These are phyloP conservation scores for Bacidia gigantensis DNA, from an alignment of 495 filamentous ascomycete genomes.

Conservation along the genomic window DNA sequence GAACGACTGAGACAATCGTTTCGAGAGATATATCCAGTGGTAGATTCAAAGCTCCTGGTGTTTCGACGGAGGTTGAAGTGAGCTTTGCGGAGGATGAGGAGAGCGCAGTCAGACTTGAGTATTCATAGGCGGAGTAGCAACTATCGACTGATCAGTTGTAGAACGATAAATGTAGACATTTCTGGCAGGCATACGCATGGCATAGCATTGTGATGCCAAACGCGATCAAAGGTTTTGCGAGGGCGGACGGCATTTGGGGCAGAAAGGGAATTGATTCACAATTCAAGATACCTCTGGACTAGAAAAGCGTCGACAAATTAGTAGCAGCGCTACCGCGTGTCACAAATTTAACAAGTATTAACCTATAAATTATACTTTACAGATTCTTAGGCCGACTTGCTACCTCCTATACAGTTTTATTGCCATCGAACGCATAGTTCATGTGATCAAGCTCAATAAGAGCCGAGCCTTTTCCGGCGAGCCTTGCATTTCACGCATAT, in stretches of 20 bases:
- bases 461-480: not conserved
- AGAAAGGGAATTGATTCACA: too few species aligned
- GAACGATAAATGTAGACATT: too few species aligned
- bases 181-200: slow-evolving; percentile 72
- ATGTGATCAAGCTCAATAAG: not conserved
- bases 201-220: slow-evolving; percentile 54
- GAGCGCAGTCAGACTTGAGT: slow-evolving; percentile 53
- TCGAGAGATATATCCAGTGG: slow-evolving; percentile 61
- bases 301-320: too few species aligned
- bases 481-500: slow-evolving; percentile 1
- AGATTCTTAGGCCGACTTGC: too few species aligned
- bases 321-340: too few species aligned
- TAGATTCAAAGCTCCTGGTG: slow-evolving; percentile 22
- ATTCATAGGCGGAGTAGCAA: slow-evolving; percentile 77
- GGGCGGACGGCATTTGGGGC: slow-evolving; percentile 11
- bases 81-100: slow-evolving; percentile 26
- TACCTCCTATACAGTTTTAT: too few species aligned
- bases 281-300: too few species aligned
- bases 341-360: too few species aligned
- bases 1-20: slow-evolving; percentile 45
- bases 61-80: slow-evolving; percentile 12
- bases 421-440: too few species aligned
- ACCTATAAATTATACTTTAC: too few species aligned
- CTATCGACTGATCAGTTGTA: slow-evolving; percentile 35
- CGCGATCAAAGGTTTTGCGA: slow-evolving; percentile 30